Base-by-base conservation (phyloP, 2,329 filamentous ascomycete species). In the Fusarium sp. region DNA sequence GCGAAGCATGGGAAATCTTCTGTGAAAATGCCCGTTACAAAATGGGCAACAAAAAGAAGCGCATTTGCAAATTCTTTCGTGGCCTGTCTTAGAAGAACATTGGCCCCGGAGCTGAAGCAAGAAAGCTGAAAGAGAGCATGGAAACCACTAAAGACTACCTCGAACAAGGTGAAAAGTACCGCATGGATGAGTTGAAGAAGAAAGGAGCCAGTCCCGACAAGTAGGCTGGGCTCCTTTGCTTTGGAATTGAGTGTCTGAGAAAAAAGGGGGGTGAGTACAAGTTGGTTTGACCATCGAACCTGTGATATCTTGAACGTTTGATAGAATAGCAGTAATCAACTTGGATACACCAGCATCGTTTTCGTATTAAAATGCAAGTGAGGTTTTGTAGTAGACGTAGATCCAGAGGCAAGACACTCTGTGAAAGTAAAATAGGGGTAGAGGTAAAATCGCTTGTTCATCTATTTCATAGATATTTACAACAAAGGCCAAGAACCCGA, bases 381-480 rank as follows among this genome's bases (percentile, higher is more conserved):
- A 59, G n/a, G 4, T 8, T 43, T 15, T 31, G 22, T 24, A 24
- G 31, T 31, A 29, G 24, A 28, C 7, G 3, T 34, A 39, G n/a
- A 12, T 28, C 24, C 9, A 26, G 3, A 35, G 3, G 28, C 11
- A 5, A 19, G 12, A 31, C 3, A n/a, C 34, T 12, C 5, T 38
- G 7, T 19, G 9, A 40, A 19, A 26, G 6, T 10, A 5, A 13
- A 38, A 19, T 15, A 28, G 22, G 25, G 57, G 26, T 48, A 51
- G 25, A 40, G 43, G 19, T 10, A 35, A 35, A 42, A 46, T 38
- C 41, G 57, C 52, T 63, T 65, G 50, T 64, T 69, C 58, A 62
- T 66, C 46, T 61, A 50, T 39, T 56, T 67, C 57, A 43, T 69
- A 45, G 40, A 32, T 31, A 50, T 22, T 25, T 36, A 52, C 31